Evolutionary conservation across 2,329 filamentous ascomycete genomes (phyloP).

Genomic region (Fusarium lyarnte): DNA sequence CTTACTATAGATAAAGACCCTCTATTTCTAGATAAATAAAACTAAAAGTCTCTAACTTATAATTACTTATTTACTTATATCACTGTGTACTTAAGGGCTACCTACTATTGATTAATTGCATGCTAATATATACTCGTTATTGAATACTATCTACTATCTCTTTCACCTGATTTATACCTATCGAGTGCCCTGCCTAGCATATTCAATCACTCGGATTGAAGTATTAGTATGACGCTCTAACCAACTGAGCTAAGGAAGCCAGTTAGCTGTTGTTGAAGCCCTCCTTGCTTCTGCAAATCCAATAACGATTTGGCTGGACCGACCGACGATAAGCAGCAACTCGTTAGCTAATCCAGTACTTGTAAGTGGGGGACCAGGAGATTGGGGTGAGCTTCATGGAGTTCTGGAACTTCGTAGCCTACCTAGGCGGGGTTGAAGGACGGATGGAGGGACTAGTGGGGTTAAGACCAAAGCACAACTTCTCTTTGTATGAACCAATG

Average conservation of each 20-base stretch:
- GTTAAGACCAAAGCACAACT: slow-evolving; percentile 15
- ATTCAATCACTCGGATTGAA: slow-evolving; percentile 12
- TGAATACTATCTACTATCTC: no score
- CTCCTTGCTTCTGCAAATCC: fast-evolving
- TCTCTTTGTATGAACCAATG: not conserved
- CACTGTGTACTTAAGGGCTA: not conserved
- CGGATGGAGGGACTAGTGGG: slow-evolving; percentile 17
- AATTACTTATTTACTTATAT: not conserved
- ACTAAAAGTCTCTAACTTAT: not conserved
- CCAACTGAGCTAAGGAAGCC: slow-evolving; percentile 46
- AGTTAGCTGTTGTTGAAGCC: slow-evolving; percentile 19
- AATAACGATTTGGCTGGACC: not conserved
- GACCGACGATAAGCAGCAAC: not conserved
- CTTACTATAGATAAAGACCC: not conserved
- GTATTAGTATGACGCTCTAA: slow-evolving; percentile 46
- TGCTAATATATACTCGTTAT: no score
- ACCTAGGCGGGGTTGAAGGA: slow-evolving; percentile 17
- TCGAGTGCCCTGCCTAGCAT: no score
- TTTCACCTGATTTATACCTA: no score
- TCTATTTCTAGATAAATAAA: not conserved
- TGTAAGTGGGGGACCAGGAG: slow-evolving; percentile 11
- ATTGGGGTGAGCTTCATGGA: slow-evolving; percentile 2
- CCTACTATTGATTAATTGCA: no score
- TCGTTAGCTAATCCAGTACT: not conserved
- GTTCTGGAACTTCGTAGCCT: slow-evolving; percentile 10